A percentile compares a stretch with the other conserved stretches of the same genome.
These are phyloP conservation scores for Parmales sp. DNA, from an alignment of 108 stramenopile species.

Conservation along the genomic window DNA sequence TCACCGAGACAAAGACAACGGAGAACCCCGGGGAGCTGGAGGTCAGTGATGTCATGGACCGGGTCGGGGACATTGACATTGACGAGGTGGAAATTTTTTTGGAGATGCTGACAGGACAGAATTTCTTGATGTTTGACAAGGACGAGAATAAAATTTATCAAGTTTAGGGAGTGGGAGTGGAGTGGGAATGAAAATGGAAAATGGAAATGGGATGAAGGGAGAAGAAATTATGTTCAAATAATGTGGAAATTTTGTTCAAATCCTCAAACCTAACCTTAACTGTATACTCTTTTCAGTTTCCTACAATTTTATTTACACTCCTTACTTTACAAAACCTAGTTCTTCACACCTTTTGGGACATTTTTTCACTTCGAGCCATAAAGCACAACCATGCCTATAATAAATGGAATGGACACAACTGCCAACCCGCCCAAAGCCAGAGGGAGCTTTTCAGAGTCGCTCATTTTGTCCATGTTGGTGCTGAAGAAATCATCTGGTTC, in stretches of 20 bases:
- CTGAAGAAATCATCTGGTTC: conserved; percentile 73
- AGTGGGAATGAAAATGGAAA: neutral
- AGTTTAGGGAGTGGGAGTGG: neutral
- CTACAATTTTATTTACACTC: neutral
- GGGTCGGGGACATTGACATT: neutral
- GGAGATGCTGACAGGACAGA: neutral
- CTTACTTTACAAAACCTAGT: neutral
- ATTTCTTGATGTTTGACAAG: neutral
- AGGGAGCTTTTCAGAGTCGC: conserved; percentile 71
- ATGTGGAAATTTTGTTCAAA: neutral
- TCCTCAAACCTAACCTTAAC: neutral
- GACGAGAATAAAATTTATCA: neutral
- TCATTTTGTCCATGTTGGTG: conserved; percentile 74
- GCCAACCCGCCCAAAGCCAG: conserved; percentile 66
- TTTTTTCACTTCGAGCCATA: conserved; percentile 56
- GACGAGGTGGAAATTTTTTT: neutral
- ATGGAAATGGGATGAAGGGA: neutral
- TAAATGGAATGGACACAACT: conserved; percentile 69
- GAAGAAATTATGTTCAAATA: neutral
- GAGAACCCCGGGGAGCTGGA: too few species aligned
- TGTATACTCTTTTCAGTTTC: neutral
- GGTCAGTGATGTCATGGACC: neutral
- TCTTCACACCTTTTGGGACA: too few species aligned
- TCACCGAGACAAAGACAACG: too few species aligned
- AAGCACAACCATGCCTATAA: conserved; percentile 67